Conservation (phyloP, 495 filamentous ascomycete genomes). For the Tuber borchii region DNA sequence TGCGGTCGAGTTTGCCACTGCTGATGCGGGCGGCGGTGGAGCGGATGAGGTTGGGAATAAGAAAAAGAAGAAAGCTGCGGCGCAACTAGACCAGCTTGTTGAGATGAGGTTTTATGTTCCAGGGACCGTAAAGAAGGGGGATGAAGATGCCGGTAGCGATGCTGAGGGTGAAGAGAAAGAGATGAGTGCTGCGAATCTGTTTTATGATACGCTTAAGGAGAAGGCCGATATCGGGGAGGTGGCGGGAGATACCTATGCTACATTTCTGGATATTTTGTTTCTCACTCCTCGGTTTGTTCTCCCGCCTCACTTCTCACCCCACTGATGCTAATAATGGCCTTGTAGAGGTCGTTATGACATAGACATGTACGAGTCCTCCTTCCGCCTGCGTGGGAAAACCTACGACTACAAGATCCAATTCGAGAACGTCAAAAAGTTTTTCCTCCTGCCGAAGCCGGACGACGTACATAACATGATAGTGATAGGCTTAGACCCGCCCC, state of each 20-base stretch:
- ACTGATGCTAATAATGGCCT: constrained; percentile 8
- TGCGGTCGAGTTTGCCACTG: constrained; percentile 84
- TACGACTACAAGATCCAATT: constrained; percentile 99
- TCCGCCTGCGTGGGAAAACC: constrained; percentile 95
- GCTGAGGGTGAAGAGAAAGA: constrained; percentile 67
- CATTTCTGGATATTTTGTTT: constrained; percentile 93
- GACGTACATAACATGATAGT: constrained; percentile 91
- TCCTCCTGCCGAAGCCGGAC: constrained; percentile 94
- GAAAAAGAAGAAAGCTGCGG: constrained; percentile 80
- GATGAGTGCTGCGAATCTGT: constrained; percentile 87
- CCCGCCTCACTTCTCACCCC: not conserved
- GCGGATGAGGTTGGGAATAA: constrained; percentile 88
- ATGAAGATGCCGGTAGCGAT: constrained; percentile 62
- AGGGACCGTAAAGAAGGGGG: constrained; percentile 75
- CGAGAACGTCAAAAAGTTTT: constrained; percentile 95
- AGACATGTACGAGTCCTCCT: constrained; percentile 98
- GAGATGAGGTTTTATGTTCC: constrained; percentile 99
- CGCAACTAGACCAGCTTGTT: constrained; percentile 82
- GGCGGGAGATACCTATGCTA: constrained; percentile 92
- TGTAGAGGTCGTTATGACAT: constrained; percentile 95
- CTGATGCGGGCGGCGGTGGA: constrained; percentile 77
- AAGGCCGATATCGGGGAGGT: constrained; percentile 99
- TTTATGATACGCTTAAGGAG: constrained; percentile 95
- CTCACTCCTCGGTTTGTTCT: constrained; percentile 78
- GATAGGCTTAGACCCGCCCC: constrained; percentile 88